phyloP scores from a whole-genome alignment of 768 basidiomycete genomes.

The Tulasnella calospora region DNA sequence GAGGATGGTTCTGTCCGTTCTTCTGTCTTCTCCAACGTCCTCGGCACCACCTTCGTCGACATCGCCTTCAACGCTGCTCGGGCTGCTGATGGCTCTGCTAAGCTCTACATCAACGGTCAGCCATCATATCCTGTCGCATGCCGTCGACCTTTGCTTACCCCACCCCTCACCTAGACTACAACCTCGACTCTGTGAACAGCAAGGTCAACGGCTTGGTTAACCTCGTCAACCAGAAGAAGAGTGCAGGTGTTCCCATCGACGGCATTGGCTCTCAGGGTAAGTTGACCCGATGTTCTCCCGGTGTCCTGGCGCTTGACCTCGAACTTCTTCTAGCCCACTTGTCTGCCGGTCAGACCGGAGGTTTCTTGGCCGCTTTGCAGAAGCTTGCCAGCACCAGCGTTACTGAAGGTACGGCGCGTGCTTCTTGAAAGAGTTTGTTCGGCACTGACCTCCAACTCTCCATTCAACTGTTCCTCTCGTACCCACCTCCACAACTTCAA shows the following conservation, averaged over 20 bases:
- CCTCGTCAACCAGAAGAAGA: conserved; percentile 2
- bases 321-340: neutral
- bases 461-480: neutral
- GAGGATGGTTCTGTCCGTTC: conserved; percentile 48
- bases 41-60: conserved; percentile 47
- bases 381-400: conserved; percentile 10
- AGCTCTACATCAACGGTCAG: conserved; percentile 22
- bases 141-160: neutral
- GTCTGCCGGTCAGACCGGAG: conserved; percentile 14
- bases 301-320: neutral
- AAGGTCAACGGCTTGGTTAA: conserved; percentile 12
- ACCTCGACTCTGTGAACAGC: conserved; percentile 20
- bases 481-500: neutral
- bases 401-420: neutral
- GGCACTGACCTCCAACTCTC: neutral
- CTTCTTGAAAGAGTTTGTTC: neutral
- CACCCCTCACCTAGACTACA: neutral
- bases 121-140: neutral
- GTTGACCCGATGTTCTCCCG: neutral
- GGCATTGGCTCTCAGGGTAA: conserved; percentile 16
- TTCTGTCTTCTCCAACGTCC: conserved; percentile 42
- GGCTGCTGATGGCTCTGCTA: conserved; percentile 47
- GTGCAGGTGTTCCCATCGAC: conserved; percentile 23
- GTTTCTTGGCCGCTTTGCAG: conserved; percentile 1
- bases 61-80: conserved; percentile 53